phyloP scores from a whole-genome alignment of 441 rosid genomes.

The Populus hybrid region DNA sequence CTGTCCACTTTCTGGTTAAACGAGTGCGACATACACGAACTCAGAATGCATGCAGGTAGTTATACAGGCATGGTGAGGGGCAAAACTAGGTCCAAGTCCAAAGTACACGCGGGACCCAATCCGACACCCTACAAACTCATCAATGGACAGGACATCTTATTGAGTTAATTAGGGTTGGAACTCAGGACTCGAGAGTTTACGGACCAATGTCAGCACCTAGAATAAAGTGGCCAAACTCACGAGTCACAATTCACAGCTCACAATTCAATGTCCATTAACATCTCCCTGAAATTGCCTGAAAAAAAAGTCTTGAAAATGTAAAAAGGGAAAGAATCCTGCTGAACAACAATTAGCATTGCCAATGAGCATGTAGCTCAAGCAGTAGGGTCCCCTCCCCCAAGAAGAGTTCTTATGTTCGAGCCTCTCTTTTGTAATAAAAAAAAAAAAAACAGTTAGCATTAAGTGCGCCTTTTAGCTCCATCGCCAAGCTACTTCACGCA shows the following conservation, averaged over 20 bases:
- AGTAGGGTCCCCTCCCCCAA: too few relatives aligned
- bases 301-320: not conserved
- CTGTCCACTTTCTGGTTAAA: not conserved
- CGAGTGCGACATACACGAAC: conserved; percentile 17
- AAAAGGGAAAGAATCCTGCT: not conserved
- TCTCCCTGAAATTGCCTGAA: not conserved
- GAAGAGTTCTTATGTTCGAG: too few relatives aligned
- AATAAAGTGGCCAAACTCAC: not conserved
- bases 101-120: conserved; percentile 20
- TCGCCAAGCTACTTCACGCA: not conserved
- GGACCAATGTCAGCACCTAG: not conserved
- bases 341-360: not conserved
- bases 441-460: not conserved
- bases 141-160: not conserved
- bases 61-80: not conserved
- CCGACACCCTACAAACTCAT: not conserved
- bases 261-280: not conserved
- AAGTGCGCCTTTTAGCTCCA: not conserved
- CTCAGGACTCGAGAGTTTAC: not conserved
- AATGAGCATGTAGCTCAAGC: too few relatives aligned
- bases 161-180: not conserved
- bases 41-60: not conserved
- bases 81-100: not conserved
- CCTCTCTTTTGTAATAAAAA: too few relatives aligned
- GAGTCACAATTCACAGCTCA: not conserved